Conservation (phyloP, 805 yeast species). For the Debaryomyces maramus region DNA sequence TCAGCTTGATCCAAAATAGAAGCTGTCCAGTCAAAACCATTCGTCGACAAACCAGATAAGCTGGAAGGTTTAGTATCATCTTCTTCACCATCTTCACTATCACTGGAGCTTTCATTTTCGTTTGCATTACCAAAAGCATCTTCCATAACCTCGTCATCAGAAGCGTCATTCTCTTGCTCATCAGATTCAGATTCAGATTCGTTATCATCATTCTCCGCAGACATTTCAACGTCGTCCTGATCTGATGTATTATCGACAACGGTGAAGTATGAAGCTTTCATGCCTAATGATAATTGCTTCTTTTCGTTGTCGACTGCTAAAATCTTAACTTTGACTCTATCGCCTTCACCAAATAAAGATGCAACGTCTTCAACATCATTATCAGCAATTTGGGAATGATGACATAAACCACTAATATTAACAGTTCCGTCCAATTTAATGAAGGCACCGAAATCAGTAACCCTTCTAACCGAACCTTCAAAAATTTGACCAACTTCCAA, state of each 20-base stretch:
- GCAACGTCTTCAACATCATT: slow-evolving; percentile 56
- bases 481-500: slow-evolving; percentile 66
- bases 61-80: slow-evolving; percentile 17
- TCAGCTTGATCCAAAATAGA: slow-evolving; percentile 80
- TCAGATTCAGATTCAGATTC: slow-evolving; percentile 26
- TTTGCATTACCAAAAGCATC: slow-evolving; percentile 33
- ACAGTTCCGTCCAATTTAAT: slow-evolving; percentile 74
- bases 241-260: slow-evolving; percentile 29
- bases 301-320: slow-evolving; percentile 61
- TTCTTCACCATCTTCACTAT: slow-evolving; percentile 25
- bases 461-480: slow-evolving; percentile 76
- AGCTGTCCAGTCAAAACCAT: slow-evolving; percentile 96
- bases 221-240: slow-evolving; percentile 23
- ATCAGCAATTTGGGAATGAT: slow-evolving; percentile 80
- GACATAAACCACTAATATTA: slow-evolving; percentile 83
- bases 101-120: slow-evolving; percentile 23
- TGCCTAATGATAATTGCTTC: slow-evolving; percentile 81
- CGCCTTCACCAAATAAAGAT: slow-evolving; percentile 82
- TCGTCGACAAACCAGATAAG: slow-evolving; percentile 67
- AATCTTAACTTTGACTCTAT: slow-evolving; percentile 82
- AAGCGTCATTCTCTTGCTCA: slow-evolving; percentile 24
- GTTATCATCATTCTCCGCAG: slow-evolving; percentile 21
- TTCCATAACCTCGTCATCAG: slow-evolving; percentile 36
- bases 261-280: slow-evolving; percentile 89
- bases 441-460: slow-evolving; percentile 89